Conservation (phyloP, 257 asterid species). For the Ilex asprella region DNA sequence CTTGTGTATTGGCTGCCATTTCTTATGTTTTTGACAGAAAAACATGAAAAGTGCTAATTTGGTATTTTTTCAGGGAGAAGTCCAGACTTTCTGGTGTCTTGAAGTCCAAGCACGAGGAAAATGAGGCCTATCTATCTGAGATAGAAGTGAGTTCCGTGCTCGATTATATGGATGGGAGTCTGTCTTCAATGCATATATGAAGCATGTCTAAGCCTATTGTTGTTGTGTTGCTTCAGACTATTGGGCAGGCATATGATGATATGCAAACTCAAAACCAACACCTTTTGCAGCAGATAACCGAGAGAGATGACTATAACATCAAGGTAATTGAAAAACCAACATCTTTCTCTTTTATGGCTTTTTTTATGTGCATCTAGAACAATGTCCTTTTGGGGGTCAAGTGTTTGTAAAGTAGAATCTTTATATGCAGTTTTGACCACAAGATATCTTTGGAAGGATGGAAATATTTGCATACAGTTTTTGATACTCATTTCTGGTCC, state of each 20-base stretch:
- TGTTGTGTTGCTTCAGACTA: constrained; percentile 48
- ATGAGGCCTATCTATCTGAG: constrained; percentile 91
- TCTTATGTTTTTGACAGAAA: neutral
- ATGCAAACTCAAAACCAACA: constrained; percentile 98
- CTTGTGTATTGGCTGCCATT: too few relatives aligned
- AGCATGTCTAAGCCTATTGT: neutral
- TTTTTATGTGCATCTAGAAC: too few relatives aligned
- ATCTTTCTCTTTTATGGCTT: too few relatives aligned
- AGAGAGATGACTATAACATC: constrained; percentile 92
- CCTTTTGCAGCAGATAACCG: constrained; percentile 89
- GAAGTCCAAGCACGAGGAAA: constrained; percentile 87
- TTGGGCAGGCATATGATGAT: constrained; percentile 96
- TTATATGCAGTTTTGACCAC: too few relatives aligned
- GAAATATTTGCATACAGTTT: too few relatives aligned
- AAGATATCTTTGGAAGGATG: too few relatives aligned
- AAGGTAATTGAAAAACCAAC: constrained; percentile 36
- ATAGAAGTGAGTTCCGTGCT: constrained; percentile 58
- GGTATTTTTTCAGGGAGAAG: constrained; percentile 61
- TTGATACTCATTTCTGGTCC: too few relatives aligned
- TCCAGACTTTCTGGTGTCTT: constrained; percentile 50
- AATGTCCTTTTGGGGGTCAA: too few relatives aligned
- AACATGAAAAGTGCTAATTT: neutral
- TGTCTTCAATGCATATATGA: constrained; percentile 11
- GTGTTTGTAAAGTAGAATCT: too few relatives aligned
- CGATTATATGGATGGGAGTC: neutral